Evolutionary conservation across 164 flowering plant species (phyloP).

Genomic region (Aristolochia californica): DNA sequence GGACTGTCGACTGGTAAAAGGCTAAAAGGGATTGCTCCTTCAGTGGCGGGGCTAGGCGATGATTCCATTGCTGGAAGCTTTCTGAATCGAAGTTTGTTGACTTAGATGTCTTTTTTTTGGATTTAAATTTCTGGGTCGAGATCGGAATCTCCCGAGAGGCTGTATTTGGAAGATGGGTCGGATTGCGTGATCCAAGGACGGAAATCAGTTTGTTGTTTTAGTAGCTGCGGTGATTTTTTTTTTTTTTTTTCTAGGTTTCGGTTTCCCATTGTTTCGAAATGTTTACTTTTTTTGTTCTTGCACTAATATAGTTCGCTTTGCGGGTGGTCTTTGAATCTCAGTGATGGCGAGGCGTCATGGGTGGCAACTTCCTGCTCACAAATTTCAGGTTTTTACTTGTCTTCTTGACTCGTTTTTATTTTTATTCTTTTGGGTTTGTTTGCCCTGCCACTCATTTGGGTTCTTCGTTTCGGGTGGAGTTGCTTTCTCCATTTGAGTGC

Average conservation of each 20-base stretch:
- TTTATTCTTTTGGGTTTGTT: background rate
- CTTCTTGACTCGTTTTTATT: background rate
- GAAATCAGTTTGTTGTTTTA: background rate
- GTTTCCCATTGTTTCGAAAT: background rate
- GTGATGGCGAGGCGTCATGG: conserved; percentile 91
- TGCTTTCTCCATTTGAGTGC: too few relatives aligned
- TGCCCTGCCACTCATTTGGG: background rate
- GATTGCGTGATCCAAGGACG: background rate
- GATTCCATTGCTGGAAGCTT: background rate
- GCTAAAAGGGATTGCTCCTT: background rate
- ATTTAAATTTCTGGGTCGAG: conserved; percentile 1
- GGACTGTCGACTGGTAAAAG: background rate
- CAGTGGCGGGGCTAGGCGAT: background rate
- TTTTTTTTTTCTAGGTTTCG: too few relatives aligned
- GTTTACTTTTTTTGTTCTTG: background rate
- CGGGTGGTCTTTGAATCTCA: background rate
- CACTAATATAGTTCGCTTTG: background rate
- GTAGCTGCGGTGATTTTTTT: background rate
- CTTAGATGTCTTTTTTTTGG: conserved; percentile 1
- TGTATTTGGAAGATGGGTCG: background rate
- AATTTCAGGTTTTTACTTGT: conserved; percentile 55
- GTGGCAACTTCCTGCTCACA: conserved; percentile 96
- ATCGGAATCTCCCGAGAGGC: background rate
- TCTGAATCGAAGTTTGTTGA: background rate
- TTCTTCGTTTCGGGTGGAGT: background rate